These are phyloP conservation scores for Coemansia sp. DNA, from an alignment of 192 early-diverging fungal genomes.

Conservation along the genomic window DNA sequence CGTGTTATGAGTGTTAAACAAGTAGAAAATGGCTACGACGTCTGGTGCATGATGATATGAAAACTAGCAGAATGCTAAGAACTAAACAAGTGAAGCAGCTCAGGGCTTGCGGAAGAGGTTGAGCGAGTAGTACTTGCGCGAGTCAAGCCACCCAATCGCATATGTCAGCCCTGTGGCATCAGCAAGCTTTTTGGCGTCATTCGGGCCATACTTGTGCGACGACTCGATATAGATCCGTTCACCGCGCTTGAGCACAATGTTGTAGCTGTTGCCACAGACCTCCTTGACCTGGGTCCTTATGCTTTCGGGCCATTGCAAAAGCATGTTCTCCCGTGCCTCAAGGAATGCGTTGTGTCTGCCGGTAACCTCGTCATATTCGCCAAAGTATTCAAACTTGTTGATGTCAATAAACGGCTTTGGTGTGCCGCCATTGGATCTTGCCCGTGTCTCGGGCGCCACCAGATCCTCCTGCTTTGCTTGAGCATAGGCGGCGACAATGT, in stretches of 20 bases:
- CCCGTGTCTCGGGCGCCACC: neutral
- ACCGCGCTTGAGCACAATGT: slow-evolving; percentile 60
- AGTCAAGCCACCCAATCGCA: slow-evolving; percentile 58
- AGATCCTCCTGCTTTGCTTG: slow-evolving; percentile 2
- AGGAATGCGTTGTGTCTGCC: slow-evolving; percentile 86
- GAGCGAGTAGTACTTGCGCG: slow-evolving; percentile 59
- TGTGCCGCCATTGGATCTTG: neutral
- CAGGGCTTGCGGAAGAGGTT: slow-evolving; percentile 59
- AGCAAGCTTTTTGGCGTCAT: slow-evolving; percentile 60
- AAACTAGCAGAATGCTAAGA: neutral
- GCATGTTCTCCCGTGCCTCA: slow-evolving; percentile 56
- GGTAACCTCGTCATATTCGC: slow-evolving; percentile 66
- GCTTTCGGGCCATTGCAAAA: slow-evolving; percentile 50
- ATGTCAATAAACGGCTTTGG: slow-evolving; percentile 58
- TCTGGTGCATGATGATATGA: neutral
- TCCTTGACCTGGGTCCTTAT: slow-evolving; percentile 19
- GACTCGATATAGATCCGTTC: slow-evolving; percentile 90
- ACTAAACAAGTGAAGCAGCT: neutral
- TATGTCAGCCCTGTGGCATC: slow-evolving; percentile 49
- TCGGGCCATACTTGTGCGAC: slow-evolving; percentile 76
- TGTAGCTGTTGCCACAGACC: slow-evolving; percentile 16
- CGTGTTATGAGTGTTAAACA: no score
- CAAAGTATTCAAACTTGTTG: slow-evolving; percentile 68
- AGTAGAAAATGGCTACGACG: no score
- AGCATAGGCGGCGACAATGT: slow-evolving; percentile 57